Evolutionary conservation across 768 basidiomycete species (phyloP).

Genomic region (Candolleomyces aberdarensis): DNA sequence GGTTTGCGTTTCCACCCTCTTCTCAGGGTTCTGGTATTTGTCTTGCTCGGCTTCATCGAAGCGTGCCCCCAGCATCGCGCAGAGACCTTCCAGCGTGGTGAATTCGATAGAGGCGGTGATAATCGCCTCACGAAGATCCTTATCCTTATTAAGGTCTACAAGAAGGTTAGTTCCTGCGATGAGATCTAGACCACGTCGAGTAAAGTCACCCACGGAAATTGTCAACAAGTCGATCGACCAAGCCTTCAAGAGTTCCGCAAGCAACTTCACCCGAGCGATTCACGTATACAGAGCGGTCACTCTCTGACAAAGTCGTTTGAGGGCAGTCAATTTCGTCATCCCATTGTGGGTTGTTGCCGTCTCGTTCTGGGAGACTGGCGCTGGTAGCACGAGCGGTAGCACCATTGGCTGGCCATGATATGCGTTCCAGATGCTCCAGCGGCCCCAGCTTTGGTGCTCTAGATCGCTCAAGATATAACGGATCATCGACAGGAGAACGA

Average conservation of each 20-base stretch:
- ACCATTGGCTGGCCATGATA: no score
- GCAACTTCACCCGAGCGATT: conserved; percentile 25
- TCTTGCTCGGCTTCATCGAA: conserved; percentile 32
- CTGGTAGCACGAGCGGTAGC: no score
- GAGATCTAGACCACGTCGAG: background rate
- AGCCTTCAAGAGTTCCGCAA: conserved; percentile 41
- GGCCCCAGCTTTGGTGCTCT: background rate
- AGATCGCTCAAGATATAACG: background rate
- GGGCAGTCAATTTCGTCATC: conserved; percentile 13
- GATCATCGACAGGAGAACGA: background rate
- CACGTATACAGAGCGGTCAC: conserved; percentile 23
- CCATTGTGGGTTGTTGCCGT: conserved; percentile 16
- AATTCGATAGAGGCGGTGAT: conserved; percentile 42
- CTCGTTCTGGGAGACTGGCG: conserved; percentile 8
- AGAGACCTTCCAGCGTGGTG: conserved; percentile 33
- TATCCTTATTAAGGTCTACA: conserved; percentile 29
- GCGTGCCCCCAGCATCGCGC: conserved; percentile 32
- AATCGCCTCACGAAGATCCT: conserved; percentile 37
- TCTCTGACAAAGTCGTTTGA: conserved; percentile 22
- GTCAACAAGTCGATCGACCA: conserved; percentile 37
- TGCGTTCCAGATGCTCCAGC: background rate
- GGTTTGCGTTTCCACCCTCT: conserved; percentile 28
- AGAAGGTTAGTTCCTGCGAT: background rate
- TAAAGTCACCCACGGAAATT: conserved; percentile 26
- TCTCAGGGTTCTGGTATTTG: conserved; percentile 18